Evolutionary conservation across 441 rosid genomes (phyloP), one percentile per base, ranked within the genome.

Genomic region (Adansonia madagascariensis): DNA sequence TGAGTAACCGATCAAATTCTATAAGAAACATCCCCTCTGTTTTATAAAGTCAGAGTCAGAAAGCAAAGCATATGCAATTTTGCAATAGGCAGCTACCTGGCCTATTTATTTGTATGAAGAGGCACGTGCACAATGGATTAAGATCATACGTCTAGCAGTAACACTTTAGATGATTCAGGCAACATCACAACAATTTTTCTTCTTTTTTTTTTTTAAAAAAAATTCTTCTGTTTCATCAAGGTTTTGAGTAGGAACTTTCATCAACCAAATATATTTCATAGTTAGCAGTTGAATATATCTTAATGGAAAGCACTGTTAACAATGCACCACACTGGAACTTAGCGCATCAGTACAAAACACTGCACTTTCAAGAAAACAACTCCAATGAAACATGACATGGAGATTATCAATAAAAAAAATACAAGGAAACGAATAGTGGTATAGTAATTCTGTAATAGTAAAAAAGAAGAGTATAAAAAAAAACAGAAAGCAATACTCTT

Each of bases 1-100:
- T 94, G 55, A 96, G 91, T 66, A 93, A 81, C 61, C 99, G 97
- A 79, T 95, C 97, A 80, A 90, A 88, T 89, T 95, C 99, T 78
- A 93, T 75, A 57, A 96, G 97, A 63, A 96, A 81, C 82, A 89
- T 84, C 65, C 97, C 99, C 82, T 94, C 99, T 95, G 90, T 77
- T 79, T 75, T 60, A 67, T 22, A 57, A 65, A 81, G 63, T 55
- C 47, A 79, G 18, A 2, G 46, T 84, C 68, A 82, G 64, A 71
- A 76, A 61, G 65, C 15, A 6, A 66, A 57, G n/a, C 57, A 59
- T 3, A 22, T 31, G 8, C 18, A 18, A 77, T 39, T 81, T 44
- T 59, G 47, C 64, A 47, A 20, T 46, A 20, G 63, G 22, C 12
- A 80, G 7, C 22, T 57, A 2, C 43, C 78, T 22, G 11, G 35